A percentile compares a stretch with the other conserved stretches of the same genome.
These are phyloP conservation scores for Nicotiana sylvestris DNA, from an alignment of 257 asterid genomes.

Conservation along the genomic window DNA sequence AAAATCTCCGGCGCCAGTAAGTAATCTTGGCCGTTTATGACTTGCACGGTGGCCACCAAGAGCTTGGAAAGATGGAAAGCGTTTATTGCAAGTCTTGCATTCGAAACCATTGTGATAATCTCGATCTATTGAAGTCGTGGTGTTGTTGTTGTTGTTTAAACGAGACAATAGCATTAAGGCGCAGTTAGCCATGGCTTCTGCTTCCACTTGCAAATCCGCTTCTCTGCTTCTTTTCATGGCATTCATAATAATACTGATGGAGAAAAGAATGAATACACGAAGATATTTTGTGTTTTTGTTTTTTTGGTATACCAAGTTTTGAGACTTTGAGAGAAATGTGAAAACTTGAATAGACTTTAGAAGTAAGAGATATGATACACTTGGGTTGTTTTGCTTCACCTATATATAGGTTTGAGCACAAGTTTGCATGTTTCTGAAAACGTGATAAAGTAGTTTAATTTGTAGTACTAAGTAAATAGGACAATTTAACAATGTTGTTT, in stretches of 20 bases:
- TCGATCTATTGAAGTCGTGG: not conserved
- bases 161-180: slow-evolving; percentile 3
- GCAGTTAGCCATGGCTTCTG: slow-evolving; percentile 6
- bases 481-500: no score
- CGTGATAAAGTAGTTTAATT: no score
- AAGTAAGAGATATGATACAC: not conserved
- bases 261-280: not conserved
- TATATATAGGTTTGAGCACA: not conserved
- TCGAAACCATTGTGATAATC: not conserved
- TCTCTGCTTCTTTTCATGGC: not conserved
- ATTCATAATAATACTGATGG: not conserved
- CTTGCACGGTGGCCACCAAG: slow-evolving; percentile 14
- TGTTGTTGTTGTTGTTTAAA: not conserved
- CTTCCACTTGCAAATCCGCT: not conserved
- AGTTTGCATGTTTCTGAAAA: not conserved
- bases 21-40: not conserved
- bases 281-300: no score
- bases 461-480: no score
- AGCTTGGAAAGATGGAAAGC: slow-evolving; percentile 6
- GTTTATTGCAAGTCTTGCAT: slow-evolving; percentile 12
- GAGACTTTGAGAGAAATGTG: not conserved
- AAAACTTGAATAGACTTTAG: not conserved
- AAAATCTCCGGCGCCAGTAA: not conserved
- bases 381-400: not conserved
- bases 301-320: not conserved